Conservation (phyloP, 2,329 filamentous ascomycete species). For the Thielaviopsis populi region DNA sequence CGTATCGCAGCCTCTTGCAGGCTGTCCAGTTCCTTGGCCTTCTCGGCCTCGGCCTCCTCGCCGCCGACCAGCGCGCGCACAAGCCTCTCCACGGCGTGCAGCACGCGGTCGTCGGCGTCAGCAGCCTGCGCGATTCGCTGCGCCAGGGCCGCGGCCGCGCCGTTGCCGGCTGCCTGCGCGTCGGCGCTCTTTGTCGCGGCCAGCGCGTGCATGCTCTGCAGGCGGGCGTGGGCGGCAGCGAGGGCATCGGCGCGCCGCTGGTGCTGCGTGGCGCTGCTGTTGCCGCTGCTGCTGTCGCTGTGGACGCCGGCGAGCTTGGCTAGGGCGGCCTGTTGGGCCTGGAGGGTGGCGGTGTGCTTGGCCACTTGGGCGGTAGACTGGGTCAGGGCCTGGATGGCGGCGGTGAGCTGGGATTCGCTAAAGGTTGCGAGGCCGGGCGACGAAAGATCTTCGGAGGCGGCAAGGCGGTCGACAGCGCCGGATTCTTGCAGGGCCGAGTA, state of each 20-base stretch:
- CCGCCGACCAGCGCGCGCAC: conserved; percentile 43
- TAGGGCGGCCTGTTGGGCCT: conserved; percentile 47
- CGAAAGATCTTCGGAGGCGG: conserved; percentile 30
- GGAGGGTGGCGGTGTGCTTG: conserved; percentile 46
- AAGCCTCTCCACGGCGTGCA: conserved; percentile 42
- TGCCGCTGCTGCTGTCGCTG: neutral
- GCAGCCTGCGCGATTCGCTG: neutral
- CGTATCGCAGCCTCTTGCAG: conserved; percentile 45
- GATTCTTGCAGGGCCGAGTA: conserved; percentile 35
- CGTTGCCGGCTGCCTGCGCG: neutral
- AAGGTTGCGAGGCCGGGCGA: conserved; percentile 32
- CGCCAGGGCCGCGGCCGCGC: neutral
- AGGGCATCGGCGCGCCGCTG: neutral
- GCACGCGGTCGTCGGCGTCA: neutral
- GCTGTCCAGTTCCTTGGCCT: conserved; percentile 37
- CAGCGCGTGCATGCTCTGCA: neutral
- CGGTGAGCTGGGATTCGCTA: conserved; percentile 42
- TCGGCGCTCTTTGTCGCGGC: neutral
- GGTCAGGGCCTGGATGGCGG: conserved; percentile 48
- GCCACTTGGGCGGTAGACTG: conserved; percentile 49
- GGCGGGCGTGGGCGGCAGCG: neutral
- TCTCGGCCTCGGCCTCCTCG: conserved; percentile 33
- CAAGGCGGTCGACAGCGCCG: conserved; percentile 34
- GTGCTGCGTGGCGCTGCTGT: neutral
- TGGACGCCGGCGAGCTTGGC: conserved; percentile 34